Evolutionary conservation across 305 asterid species (phyloP), one percentile per base, ranked within the genome.

Genomic region (Ajuga reptans): DNA sequence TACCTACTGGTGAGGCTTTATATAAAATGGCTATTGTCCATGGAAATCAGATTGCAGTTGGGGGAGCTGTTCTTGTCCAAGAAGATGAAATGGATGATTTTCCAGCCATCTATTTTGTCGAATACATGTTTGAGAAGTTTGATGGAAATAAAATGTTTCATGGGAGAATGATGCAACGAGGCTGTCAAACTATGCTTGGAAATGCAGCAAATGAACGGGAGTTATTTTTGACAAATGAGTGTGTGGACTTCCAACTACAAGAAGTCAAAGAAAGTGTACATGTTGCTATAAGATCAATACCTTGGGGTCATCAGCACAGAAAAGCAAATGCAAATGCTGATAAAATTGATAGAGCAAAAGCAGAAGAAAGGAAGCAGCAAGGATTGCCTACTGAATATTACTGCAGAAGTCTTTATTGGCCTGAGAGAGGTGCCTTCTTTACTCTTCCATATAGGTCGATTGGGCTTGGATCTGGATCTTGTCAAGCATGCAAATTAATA

Each of bases 241-340:
- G 99, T 72, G 70, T 59, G 80, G 82, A 86, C 41, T 63, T 90
- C 61, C 80, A 76, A 72, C 85, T 90, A 54, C 88, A 78, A 69
- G 94, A 85, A 77, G 79, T 83, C 77, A 77, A 71, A 62, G 77
- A 89, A 80, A 62, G 62, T 36, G 49, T 86, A 54, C 41, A 12
- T 61, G 79, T 93, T 68, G 87, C 85, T 52, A 80, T 85, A 50
- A 80, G 85, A 80, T 74, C 78, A 63, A 57, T 76, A 59, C 86
- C 95, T 52, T 93, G 99, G 96, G 97, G 96, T n/a, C 87, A 93
- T 81, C 89, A 90, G 80, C 82, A 87, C 75, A 84, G 96, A 69
- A 93, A 83, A 69, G 84, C 77, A 58, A 82, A 86, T 81, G 82
- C 88, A 24, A 71, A 72, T 67, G 84, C 82, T 66, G 97, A 91